Percentiles rank a stretch among this genome's conserved stretches.
Evolutionary conservation across 2,329 filamentous ascomycete species (phyloP).

Genomic region (Fusarium sulawesiense): DNA sequence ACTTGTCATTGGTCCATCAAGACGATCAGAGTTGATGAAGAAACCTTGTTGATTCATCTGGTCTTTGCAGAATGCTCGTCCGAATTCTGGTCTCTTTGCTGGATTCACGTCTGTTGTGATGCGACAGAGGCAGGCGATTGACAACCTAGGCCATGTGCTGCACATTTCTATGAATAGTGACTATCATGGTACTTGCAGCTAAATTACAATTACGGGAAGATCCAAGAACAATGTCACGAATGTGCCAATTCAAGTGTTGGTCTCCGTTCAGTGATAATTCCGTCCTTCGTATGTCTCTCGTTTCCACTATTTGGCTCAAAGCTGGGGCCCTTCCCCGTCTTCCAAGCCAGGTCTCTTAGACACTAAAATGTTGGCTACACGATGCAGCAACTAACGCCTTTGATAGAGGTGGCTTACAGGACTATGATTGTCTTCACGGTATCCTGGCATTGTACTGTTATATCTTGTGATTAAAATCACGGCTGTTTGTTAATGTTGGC

Average conservation of each 20-base stretch:
- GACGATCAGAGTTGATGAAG: constrained; percentile 4
- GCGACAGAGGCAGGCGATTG: not conserved
- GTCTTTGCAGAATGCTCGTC: not conserved
- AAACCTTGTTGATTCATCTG: not conserved
- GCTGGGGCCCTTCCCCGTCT: constrained; percentile 11
- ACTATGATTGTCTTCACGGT: constrained; percentile 24
- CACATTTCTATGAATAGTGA: not conserved
- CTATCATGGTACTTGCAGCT: no score
- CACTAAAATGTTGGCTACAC: constrained; percentile 13
- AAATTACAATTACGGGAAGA: not conserved
- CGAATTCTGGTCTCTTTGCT: not conserved
- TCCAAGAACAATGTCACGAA: not conserved
- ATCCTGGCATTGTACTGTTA: not conserved
- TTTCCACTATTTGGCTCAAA: not conserved
- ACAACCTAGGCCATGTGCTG: not conserved
- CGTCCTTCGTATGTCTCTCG: constrained; percentile 3
- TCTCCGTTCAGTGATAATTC: constrained; percentile 9
- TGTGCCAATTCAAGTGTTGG: not conserved
- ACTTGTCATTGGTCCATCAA: constrained; percentile 14
- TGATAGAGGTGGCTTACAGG: constrained; percentile 24
- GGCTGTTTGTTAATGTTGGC: not conserved
- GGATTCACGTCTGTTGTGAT: not conserved
- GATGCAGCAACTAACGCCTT: constrained; percentile 13
- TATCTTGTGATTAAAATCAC: constrained; percentile 10
- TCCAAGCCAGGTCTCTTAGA: not conserved